These are phyloP conservation scores for Solanum sparsipilum DNA, from an alignment of 257 asterid species.

Conservation along the genomic window DNA sequence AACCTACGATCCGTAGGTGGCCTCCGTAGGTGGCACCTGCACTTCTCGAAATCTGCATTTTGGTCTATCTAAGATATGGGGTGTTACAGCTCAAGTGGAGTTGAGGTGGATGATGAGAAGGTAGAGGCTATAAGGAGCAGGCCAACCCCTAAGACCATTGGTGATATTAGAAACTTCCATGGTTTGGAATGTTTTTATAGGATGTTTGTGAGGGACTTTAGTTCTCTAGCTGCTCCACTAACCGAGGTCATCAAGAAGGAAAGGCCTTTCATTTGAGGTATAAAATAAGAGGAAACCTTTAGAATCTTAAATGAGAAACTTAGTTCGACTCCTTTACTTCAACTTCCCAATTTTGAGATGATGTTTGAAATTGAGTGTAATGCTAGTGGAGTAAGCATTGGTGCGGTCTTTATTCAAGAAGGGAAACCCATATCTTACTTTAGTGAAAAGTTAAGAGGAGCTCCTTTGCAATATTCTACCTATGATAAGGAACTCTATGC, in stretches of 20 bases:
- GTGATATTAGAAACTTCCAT: background rate
- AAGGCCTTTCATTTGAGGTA: background rate
- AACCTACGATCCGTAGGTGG: too few relatives aligned
- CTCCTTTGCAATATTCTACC: too few relatives aligned
- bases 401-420: background rate
- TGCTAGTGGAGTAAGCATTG: background rate
- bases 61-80: too few relatives aligned
- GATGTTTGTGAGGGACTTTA: background rate
- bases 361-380: background rate
- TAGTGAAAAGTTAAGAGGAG: background rate
- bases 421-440: background rate
- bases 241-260: background rate
- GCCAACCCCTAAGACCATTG: background rate
- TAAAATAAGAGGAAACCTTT: background rate
- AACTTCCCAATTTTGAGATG: background rate
- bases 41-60: too few relatives aligned
- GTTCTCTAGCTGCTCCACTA: background rate
- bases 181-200: background rate
- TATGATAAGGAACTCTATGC: background rate
- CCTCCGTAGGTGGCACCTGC: too few relatives aligned
- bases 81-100: background rate
- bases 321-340: background rate
- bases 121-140: background rate
- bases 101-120: background rate
- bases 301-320: background rate